Conservation (phyloP, 495 filamentous ascomycete genomes). For the Talaromyces proteolyticus region DNA sequence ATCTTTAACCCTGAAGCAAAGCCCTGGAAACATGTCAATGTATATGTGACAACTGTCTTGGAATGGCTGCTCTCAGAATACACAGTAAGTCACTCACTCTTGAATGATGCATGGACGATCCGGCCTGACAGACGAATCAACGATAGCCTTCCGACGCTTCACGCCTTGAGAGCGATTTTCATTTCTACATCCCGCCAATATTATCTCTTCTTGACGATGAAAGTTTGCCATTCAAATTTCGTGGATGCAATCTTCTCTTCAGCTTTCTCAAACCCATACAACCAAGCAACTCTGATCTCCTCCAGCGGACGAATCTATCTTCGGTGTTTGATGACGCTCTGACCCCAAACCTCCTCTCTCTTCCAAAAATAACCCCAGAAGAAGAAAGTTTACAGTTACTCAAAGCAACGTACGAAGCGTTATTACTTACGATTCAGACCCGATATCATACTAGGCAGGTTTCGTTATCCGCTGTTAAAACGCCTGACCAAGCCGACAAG, state of each 20-base stretch:
- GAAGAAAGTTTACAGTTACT: constrained; percentile 63
- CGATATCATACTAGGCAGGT: constrained; percentile 13
- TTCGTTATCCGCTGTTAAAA: not conserved
- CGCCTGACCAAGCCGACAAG: constrained; percentile 1
- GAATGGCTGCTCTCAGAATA: constrained; percentile 56
- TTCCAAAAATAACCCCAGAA: constrained; percentile 76
- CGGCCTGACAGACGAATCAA: constrained; percentile 1
- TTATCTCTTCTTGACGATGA: constrained; percentile 74
- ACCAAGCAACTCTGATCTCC: constrained; percentile 39
- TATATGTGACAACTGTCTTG: constrained; percentile 58
- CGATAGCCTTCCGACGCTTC: constrained; percentile 18
- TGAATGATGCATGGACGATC: not conserved
- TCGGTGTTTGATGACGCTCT: constrained; percentile 77
- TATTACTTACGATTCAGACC: constrained; percentile 53
- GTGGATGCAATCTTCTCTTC: constrained; percentile 55
- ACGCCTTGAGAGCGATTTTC: constrained; percentile 56
- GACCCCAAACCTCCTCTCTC: constrained; percentile 62
- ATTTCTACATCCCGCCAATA: constrained; percentile 76
- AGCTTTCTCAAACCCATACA: constrained; percentile 55
- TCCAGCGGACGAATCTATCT: constrained; percentile 67
- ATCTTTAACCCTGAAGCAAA: constrained; percentile 44
- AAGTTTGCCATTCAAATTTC: constrained; percentile 45
- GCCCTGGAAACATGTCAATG: constrained; percentile 68
- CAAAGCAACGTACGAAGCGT: constrained; percentile 56
- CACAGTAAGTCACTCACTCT: constrained; percentile 16